Base-by-base conservation (phyloP, 2,329 filamentous ascomycete genomes). In the Laburnicola sp. region DNA sequence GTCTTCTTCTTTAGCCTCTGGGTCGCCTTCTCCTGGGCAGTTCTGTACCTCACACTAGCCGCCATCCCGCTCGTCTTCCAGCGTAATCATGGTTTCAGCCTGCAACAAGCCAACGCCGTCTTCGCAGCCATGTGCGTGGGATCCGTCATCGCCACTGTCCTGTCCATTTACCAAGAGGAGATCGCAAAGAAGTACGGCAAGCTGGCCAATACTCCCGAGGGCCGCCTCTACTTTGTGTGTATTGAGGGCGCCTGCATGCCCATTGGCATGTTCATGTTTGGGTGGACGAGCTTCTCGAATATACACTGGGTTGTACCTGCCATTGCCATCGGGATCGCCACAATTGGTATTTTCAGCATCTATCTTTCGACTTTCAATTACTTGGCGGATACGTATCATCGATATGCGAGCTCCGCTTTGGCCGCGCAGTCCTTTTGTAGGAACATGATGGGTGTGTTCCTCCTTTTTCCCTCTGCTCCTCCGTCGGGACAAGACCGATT, bases 1-100 rank as follows among this genome's bases (percentile, higher is more conserved):
- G 87, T 92, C 10, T 91, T 91, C 73, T 91, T 84, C 76, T 97
- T 97, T 76, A 91, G 87, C 0, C 78, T 96, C 0, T 97, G 92
- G 92, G 87, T 91, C 0, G 82, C 89, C 0, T 97, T 97, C 70
- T 86, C 86, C 21, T 97, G 92, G 92, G 91, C 88, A 0, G 82
- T 96, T 0, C 81, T 97, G 0, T 97, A 96, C 70, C 77, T 96
- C 16, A 90, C 88, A 9, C 93, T 96, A 60, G 84, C 84, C 10
- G 87, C 89, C 1, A 83, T 96, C 4, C 89, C 91, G 0, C 80
- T 94, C 3, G 85, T 96, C 23, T 95, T 94, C 72, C 65, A 76
- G 22, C 80, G 77, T 4, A 85, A 83, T 38, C 85, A 93, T 67
- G 74, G 76, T 58, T 92, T 95, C 75, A 81, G 79, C 53, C 74